Base-by-base conservation (phyloP, 768 basidiomycete genomes). In the Kwoniella sp. region DNA sequence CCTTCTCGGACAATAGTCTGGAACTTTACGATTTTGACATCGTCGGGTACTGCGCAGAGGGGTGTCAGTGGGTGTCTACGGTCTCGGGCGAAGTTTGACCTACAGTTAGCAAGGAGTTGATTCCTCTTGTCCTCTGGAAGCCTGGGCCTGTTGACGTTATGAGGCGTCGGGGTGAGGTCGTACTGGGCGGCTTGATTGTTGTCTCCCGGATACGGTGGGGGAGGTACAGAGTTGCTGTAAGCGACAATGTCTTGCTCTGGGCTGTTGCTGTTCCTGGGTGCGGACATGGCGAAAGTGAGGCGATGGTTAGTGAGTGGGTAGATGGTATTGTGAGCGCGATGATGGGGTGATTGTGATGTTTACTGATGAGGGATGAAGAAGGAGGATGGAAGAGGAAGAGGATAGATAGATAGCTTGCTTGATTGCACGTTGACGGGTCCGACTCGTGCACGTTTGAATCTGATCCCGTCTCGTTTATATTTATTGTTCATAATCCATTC, bases 1-100 rank as follows among this genome's bases (percentile, higher is more conserved):
- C 89, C 90, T 79, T 94, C 90, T 67, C 91, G 87, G 72, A 87
- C 87, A 54, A 96, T 86, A 66, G 91, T 89, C 84, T 94, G 92
- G 79, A 91, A 95, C 82, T 95, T 95, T 51, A 94, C 91, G 22
- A 79, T 68, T 19, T 67, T 62, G 44, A 72, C 71, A 48, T 81
- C 80, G 5, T 71, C 66, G 22, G 73, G 68, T n/a, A 79, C 78
- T 79, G 55, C 2, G n/a, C 21, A 12, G 7, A 5, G 33, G 27
- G 33, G 33, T 5, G 33, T 33, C 33, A 33, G 33, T 13, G 33
- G 13, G 5, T 5, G 13, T 5, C 33, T 13, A 33, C 7, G 7
- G 33, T 13, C 5, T 33, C 33, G 33, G 13, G 13, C 33, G 7
- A 13, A 13, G 13, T 5, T 26, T 5, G 7, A 65, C 77, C 63